These are phyloP conservation scores for Podospora anserina DNA, from an alignment of 495 filamentous ascomycete species.

Conservation along the genomic window DNA sequence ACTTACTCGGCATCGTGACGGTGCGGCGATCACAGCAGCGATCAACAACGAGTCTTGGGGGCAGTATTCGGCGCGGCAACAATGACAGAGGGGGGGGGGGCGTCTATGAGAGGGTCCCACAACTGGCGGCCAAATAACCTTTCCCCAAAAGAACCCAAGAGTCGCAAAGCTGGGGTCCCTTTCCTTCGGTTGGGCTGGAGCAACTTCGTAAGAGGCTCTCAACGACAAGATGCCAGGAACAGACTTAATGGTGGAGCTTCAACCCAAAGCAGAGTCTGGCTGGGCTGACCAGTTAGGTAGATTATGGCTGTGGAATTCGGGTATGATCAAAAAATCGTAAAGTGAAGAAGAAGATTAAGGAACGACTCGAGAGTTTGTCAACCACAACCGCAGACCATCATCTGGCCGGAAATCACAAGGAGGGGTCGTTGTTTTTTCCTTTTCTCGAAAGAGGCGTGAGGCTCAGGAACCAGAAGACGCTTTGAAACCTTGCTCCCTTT, in stretches of 20 bases:
- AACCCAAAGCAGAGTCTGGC: neutral
- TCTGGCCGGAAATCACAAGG: conserved; percentile 23
- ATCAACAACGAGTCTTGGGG: neutral
- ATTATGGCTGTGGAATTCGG: neutral
- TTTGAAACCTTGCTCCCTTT: conserved; percentile 14
- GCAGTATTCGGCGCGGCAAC: neutral
- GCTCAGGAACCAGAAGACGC: conserved; percentile 17
- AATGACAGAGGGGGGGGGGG: neutral
- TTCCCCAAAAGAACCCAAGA: conserved; percentile 3
- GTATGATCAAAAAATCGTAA: neutral
- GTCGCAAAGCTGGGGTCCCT: conserved; percentile 1
- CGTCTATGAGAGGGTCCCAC: conserved; percentile 8
- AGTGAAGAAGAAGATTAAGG: conserved; percentile 28
- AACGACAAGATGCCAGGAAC: neutral
- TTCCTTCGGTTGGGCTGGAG: neutral
- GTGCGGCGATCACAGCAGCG: neutral
- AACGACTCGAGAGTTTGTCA: conserved; percentile 37
- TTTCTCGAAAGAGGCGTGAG: conserved; percentile 15
- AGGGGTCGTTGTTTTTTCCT: conserved; percentile 11
- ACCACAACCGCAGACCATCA: conserved; percentile 35
- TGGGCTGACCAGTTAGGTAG: neutral
- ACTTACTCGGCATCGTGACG: conserved; percentile 40
- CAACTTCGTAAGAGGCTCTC: neutral
- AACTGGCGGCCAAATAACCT: neutral
- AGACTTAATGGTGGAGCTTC: conserved; percentile 1